Base-by-base conservation (phyloP, 345 rosid genomes). In the Citrus reticulata region DNA sequence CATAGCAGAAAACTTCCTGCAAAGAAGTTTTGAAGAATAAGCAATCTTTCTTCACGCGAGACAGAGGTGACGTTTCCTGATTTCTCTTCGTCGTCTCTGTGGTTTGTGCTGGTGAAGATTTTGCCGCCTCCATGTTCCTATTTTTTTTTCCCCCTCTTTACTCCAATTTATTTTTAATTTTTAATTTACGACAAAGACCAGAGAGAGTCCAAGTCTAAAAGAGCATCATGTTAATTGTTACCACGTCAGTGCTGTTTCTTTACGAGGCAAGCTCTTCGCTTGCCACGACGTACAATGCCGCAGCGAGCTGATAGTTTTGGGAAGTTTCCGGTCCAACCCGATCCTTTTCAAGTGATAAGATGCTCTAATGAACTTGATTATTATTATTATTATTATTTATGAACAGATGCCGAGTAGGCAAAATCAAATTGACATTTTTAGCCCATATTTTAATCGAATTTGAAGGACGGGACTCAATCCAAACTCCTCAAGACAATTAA, bases 1-100 rank as follows among this genome's bases (percentile, higher is more conserved):
- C 73, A 74, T 85, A 85, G 75, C 81, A 80, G 51, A 89, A 78
- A 19, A 90, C 81, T 35, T 90, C 94, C 24, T 85, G 84, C 67
- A 89, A 62, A 35, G 91, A 87, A 77, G 86, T 87, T 64, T 75
- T 35, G 72, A 86, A 80, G 6, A 83, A 84, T 49, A 89, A 68
- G 74, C 90, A 86, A 46, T 35, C 80, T 64, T 74, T 80, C 87
- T 84, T 85, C 60, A 81, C 51, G 20, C 82, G 60, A 42, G 86
- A 84, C 77, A 19, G 74, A 39, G 72, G 81, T 27, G 88, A 83
- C 72, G 17, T 63, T 30, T 80, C 70, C 29, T 24, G 68, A 55
- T 68, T 75, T 72, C 72, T 74, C 34, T 55, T 68, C 35, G 81
- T 6, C 35, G 72, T 46, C 51, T 46, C 55, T 3, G 68, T 3